Base-by-base conservation (phyloP, 2,329 filamentous ascomycete species). In the Onygenales sp. region DNA sequence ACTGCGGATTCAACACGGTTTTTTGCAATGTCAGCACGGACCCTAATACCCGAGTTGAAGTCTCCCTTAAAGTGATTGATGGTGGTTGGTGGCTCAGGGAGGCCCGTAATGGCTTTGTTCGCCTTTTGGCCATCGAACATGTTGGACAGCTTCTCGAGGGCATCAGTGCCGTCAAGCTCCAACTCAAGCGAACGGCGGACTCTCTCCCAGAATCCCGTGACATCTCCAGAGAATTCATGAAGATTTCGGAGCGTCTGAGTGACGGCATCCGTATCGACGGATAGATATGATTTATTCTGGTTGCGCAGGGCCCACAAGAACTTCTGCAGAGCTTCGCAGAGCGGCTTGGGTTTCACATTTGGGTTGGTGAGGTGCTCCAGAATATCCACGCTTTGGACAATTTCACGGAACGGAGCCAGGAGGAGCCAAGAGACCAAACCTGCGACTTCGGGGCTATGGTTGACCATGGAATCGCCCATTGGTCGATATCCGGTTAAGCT, bases 381-480 rank as follows among this genome's bases (percentile, higher is more conserved):
- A 3, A 75, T 66, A 56, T 75, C 64, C 41, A 76, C 67, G 6
- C 66, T 67, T 60, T 82, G 79, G 33, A 84, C 68, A 31, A 83
- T 68, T 42, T 77, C 69, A 55, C 80, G 75, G 61, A 85, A 79
- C 0, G 81, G 81, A n/a, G 73, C 75, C 55, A 83, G 73, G 53
- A 83, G 74, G 55, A 84, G 67, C 75, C 77, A 82, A 1, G 79
- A 73, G 2, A 78, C 75, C n/a, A 85, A 60, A 0, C 78, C 77
- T 21, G 80, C 79, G 7, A 82, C 72, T 45, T 75, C 71, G 17
- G 70, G 69, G 54, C 72, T 74, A 58, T 75, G 69, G 41, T 74
- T 72, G 53, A 75, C 66, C 31, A 68, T 65, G 4, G 71, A 72
- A 54, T 72, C 72, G 31, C 72, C 72, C 54, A 77, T 71, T 0